Base-by-base conservation (phyloP, 1,284 basidiomycete genomes). In the Ganoderma multipileum region DNA sequence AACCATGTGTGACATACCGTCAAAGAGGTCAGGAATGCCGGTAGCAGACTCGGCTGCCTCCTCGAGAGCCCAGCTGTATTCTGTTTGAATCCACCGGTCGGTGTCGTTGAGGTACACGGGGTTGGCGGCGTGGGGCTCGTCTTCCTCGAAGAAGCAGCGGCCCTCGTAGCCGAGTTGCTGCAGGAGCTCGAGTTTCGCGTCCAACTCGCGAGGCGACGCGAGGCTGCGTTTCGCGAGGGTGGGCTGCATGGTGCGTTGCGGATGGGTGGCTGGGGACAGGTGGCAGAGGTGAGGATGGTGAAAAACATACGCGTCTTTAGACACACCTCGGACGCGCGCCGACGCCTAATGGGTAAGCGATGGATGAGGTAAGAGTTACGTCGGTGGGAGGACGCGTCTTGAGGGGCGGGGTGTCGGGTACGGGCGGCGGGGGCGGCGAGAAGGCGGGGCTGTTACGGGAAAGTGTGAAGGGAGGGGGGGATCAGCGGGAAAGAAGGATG, bases 171-270 rank as follows among this genome's bases (percentile, higher is more conserved):
- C 69, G 64, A 77, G 74, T 63, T 77, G 75, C 52, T 76, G 72
- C 23, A 79, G 69, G 20, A 78, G 73, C 69, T 79, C 76, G 61
- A 78, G 74, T 61, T 77, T 76, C 65, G 72, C 72, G 74, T 76
- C 74, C 55, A 76, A 69, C 41, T 75, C 71, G 57, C 66, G 69
- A 38, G 55, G 67, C 20, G 69, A 74, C 41, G 66, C 65, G 41
- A 74, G 44, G 64, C 62, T 65, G 64, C 66, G 70, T 33, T 66
- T 69, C n/a, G 65, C 54, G 66, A 54, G 42, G 57, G 68, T 30
- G 50, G 65, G 44, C 18, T 74, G 71, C 74, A 74, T 74, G 72
- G 63, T 62, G 66, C 66, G 52, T 30, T 33, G 70, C 59, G 63
- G 20, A 28, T 42, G 52, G n/a, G 26, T 38, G 68, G 38, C 63